These are phyloP conservation scores for Arbutus unedo DNA, from an alignment of 148 eudicot species.

Conservation along the genomic window DNA sequence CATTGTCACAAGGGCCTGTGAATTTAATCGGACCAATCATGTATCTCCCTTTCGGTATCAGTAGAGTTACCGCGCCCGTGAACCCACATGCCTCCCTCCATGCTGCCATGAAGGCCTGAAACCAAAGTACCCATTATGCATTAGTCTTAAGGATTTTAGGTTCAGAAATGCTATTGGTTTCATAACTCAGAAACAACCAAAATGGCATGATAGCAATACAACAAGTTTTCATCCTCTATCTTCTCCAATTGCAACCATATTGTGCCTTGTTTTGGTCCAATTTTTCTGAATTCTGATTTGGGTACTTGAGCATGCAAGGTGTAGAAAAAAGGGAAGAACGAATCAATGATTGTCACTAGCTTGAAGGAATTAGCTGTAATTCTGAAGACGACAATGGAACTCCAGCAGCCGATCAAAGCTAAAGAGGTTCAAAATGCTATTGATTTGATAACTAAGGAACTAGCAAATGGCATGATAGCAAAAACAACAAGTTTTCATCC, in stretches of 20 bases:
- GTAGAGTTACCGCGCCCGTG: neutral
- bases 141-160: neutral
- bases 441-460: too few relatives aligned
- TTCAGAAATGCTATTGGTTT: neutral
- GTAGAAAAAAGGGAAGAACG: neutral
- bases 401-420: too few relatives aligned
- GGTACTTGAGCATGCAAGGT: neutral
- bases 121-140: neutral
- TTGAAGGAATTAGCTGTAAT: neutral
- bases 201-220: neutral
- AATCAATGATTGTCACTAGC: neutral
- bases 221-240: neutral
- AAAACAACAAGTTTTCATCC: too few relatives aligned
- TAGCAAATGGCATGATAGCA: too few relatives aligned
- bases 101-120: constrained; percentile 13
- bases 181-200: neutral
- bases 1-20: constrained; percentile 3
- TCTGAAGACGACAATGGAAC: neutral
- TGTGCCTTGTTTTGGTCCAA: neutral
- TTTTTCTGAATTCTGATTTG: neutral
- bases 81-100: constrained; percentile 15
- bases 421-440: neutral
- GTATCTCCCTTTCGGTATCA: constrained; percentile 13
- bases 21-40: constrained; percentile 15
- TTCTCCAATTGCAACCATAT: neutral